These are phyloP conservation scores for Thelonectria blattea DNA, from an alignment of 2,329 filamentous ascomycete genomes.

Conservation along the genomic window DNA sequence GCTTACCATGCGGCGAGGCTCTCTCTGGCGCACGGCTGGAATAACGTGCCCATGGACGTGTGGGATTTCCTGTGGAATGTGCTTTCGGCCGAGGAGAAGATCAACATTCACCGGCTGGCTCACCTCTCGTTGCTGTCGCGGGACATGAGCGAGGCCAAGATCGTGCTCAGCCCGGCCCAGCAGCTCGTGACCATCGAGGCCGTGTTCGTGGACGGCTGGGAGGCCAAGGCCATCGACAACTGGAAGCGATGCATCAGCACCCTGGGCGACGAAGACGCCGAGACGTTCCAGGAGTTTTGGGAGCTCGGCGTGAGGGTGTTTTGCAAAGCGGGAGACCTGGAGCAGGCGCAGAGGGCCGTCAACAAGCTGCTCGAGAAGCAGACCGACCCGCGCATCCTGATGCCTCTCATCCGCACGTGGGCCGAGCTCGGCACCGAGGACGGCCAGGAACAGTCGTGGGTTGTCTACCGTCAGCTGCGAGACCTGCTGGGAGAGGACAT, in stretches of 20 bases:
- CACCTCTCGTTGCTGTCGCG: conserved; percentile 67
- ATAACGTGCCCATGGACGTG: conserved; percentile 62
- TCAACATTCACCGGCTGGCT: conserved; percentile 61
- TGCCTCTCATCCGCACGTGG: conserved; percentile 74
- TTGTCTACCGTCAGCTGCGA: conserved; percentile 69
- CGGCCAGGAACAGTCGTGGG: conserved; percentile 65
- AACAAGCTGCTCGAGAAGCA: conserved; percentile 58
- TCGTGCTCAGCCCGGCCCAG: conserved; percentile 61
- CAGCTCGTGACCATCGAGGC: conserved; percentile 73
- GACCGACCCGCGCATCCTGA: conserved; percentile 61
- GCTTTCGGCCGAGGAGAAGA: conserved; percentile 57
- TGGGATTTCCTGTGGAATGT: conserved; percentile 72
- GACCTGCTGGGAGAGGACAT: conserved; percentile 64
- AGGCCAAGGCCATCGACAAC: conserved; percentile 63
- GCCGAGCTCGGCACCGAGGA: conserved; percentile 57
- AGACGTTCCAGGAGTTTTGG: conserved; percentile 62
- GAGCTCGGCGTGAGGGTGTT: conserved; percentile 71
- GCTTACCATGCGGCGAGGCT: conserved; percentile 55
- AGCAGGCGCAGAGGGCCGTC: conserved; percentile 63
- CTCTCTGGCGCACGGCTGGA: conserved; percentile 53
- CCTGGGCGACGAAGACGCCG: conserved; percentile 53
- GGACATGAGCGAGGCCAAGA: conserved; percentile 68
- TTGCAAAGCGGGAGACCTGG: conserved; percentile 61
- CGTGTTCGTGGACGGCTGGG: conserved; percentile 67
- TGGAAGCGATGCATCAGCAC: conserved; percentile 65